A percentile compares a stretch with the other conserved stretches of the same genome.
Evolutionary conservation across 2,329 filamentous ascomycete genomes (phyloP).

Genomic region (Claviceps spartinae): DNA sequence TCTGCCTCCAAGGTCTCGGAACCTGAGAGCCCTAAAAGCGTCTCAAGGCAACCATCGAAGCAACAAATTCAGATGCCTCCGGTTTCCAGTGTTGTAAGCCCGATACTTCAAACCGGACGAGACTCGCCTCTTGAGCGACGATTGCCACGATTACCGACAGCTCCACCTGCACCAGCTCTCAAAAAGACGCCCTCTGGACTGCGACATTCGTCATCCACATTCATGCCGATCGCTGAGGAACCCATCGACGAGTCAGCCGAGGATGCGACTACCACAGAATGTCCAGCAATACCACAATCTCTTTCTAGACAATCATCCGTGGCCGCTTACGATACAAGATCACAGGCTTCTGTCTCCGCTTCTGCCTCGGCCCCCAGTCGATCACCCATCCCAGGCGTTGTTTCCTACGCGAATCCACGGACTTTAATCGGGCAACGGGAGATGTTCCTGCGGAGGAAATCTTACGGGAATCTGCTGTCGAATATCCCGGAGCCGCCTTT

Average conservation of each 20-base stretch:
- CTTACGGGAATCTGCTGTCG: constrained; percentile 26
- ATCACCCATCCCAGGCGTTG: constrained; percentile 28
- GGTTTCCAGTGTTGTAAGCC: constrained; percentile 5
- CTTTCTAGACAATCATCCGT: constrained; percentile 12
- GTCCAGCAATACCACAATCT: neutral
- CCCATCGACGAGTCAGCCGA: constrained; percentile 7
- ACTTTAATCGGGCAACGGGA: constrained; percentile 44
- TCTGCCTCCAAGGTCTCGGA: constrained; percentile 18
- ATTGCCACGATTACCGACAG: neutral
- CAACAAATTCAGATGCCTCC: constrained; percentile 13
- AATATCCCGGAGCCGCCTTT: constrained; percentile 15
- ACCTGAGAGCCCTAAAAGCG: constrained; percentile 7
- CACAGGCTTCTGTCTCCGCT: neutral
- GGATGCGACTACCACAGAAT: constrained; percentile 7
- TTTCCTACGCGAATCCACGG: constrained; percentile 38
- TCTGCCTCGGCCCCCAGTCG: constrained; percentile 4
- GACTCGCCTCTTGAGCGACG: constrained; percentile 2
- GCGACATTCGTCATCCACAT: constrained; percentile 7
- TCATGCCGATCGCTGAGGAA: constrained; percentile 34
- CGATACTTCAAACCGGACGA: neutral
- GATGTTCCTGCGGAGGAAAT: constrained; percentile 38
- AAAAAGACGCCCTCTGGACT: constrained; percentile 15
- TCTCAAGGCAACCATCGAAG: constrained; percentile 9
- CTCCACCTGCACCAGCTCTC: constrained; percentile 1
- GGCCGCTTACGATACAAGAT: constrained; percentile 9